Conservation (phyloP, 2,329 filamentous ascomycete species). For the Hypocrella siamensis region DNA sequence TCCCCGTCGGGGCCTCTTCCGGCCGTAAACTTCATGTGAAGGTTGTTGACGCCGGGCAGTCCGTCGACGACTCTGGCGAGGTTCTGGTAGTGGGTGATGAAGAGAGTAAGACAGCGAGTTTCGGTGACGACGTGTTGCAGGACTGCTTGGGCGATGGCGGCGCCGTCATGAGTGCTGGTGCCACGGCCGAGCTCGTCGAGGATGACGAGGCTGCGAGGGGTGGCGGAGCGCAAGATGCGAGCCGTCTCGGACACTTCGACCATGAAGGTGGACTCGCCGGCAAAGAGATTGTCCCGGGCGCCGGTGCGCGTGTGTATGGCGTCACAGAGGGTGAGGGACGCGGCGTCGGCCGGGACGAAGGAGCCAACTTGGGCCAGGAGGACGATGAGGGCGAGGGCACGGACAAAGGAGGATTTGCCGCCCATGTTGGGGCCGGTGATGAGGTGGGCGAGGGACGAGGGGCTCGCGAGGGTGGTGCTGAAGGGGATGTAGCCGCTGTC, state of each 20-base stretch:
- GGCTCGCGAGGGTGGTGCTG: constrained; percentile 54
- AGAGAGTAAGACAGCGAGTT: constrained; percentile 65
- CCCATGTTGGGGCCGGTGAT: constrained; percentile 98
- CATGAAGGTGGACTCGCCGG: constrained; percentile 94
- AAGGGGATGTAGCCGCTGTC: constrained; percentile 86
- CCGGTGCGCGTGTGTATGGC: constrained; percentile 93
- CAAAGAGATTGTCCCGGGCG: constrained; percentile 89
- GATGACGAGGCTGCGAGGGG: constrained; percentile 70
- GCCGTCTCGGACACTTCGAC: constrained; percentile 89
- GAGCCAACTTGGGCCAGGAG: constrained; percentile 93
- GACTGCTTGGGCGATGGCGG: constrained; percentile 87
- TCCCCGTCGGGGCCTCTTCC: constrained; percentile 30
- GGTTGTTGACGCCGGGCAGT: constrained; percentile 61
- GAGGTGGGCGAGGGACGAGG: constrained; percentile 56
- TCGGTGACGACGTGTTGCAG: constrained; percentile 69
- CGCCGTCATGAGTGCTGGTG: constrained; percentile 88
- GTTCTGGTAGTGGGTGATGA: constrained; percentile 96
- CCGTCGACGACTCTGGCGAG: constrained; percentile 55
- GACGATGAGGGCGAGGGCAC: constrained; percentile 75
- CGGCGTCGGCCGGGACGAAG: constrained; percentile 69
- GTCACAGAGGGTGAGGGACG: constrained; percentile 69
- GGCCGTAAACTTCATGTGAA: constrained; percentile 78
- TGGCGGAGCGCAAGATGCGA: constrained; percentile 79
- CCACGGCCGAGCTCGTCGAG: constrained; percentile 90
- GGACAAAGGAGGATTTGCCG: constrained; percentile 94